A percentile compares a stretch with the other conserved stretches of the same genome.
phyloP scores from a whole-genome alignment of 805 yeast species.

The Candida pseudofarinosa region DNA sequence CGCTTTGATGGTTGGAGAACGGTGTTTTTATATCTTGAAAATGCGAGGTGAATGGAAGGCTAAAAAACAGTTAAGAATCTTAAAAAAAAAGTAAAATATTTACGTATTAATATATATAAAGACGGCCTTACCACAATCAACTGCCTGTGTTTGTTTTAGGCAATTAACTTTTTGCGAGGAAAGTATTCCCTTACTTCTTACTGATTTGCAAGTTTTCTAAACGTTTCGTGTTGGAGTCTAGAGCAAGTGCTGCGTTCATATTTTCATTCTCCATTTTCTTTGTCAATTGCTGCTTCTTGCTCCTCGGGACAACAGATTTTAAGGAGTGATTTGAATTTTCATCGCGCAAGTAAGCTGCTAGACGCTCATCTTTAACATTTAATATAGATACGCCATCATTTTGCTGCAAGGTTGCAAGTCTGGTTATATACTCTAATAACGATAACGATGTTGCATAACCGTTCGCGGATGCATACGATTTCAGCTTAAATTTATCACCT shows the following conservation, averaged over 20 bases:
- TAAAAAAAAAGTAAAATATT: too few relatives aligned
- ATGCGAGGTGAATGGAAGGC: too few relatives aligned
- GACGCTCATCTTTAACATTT: conserved; percentile 61
- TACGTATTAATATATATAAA: not conserved
- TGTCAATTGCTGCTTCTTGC: conserved; percentile 11
- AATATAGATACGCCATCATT: conserved; percentile 53
- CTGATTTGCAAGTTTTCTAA: conserved; percentile 25
- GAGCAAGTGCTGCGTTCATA: conserved; percentile 14
- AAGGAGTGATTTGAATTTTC: conserved; percentile 28
- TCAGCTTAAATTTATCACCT: not conserved
- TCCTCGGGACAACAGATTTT: conserved; percentile 16
- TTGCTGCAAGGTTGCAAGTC: conserved; percentile 57
- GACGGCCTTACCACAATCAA: not conserved
- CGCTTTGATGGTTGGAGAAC: too few relatives aligned
- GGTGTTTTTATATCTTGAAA: too few relatives aligned
- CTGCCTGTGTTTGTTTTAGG: not conserved
- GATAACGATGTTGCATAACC: conserved; percentile 39
- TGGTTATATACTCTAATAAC: conserved; percentile 57
- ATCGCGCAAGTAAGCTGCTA: conserved; percentile 57
- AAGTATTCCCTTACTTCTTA: conserved; percentile 7
- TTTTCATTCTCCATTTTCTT: conserved; percentile 10
- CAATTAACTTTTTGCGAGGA: too few relatives aligned
- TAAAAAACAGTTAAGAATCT: too few relatives aligned
- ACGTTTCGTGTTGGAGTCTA: conserved; percentile 32
- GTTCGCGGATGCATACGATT: conserved; percentile 2